Conservation (phyloP, 179 eudicot genomes). For the Beta lomatogona region DNA sequence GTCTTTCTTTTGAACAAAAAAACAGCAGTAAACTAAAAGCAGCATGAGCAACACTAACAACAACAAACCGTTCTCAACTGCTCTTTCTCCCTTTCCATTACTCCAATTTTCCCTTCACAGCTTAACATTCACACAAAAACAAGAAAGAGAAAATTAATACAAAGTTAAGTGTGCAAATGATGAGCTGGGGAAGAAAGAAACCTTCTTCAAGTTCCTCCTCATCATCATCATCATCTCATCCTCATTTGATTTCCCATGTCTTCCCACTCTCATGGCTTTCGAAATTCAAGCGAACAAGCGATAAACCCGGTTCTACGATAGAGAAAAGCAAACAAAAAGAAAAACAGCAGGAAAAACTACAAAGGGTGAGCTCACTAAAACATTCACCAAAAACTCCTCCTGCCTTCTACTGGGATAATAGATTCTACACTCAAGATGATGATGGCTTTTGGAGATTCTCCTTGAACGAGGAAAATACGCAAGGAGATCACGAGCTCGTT, state of each 20-base stretch:
- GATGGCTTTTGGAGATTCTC: conserved; percentile 37
- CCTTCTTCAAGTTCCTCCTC: conserved; percentile 31
- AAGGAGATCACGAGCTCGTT: not conserved
- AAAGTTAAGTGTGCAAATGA: conserved; percentile 27
- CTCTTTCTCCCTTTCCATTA: not conserved
- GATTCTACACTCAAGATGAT: conserved; percentile 26
- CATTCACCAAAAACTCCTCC: conserved; percentile 6
- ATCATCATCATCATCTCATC: conserved; percentile 28
- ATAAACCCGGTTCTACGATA: conserved; percentile 8
- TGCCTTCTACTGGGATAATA: conserved; percentile 12
- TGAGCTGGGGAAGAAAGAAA: conserved; percentile 55
- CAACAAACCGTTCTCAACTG: conserved; percentile 37
- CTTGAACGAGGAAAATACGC: conserved; percentile 2
- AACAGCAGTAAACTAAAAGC: not conserved
- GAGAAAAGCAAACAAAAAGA: conserved; percentile 16
- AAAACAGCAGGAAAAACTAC: conserved; percentile 22
- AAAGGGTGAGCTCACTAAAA: conserved; percentile 1
- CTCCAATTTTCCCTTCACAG: not conserved
- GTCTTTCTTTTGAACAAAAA: conserved; percentile 36
- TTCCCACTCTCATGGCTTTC: conserved; percentile 50
- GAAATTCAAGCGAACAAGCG: conserved; percentile 36
- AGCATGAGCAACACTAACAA: conserved; percentile 1
- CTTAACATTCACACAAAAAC: not conserved
- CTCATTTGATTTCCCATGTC: conserved; percentile 41
- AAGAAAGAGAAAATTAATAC: not conserved